Conservation (phyloP, 2,329 filamentous ascomycete species). For the Aspergillus amoenus region DNA sequence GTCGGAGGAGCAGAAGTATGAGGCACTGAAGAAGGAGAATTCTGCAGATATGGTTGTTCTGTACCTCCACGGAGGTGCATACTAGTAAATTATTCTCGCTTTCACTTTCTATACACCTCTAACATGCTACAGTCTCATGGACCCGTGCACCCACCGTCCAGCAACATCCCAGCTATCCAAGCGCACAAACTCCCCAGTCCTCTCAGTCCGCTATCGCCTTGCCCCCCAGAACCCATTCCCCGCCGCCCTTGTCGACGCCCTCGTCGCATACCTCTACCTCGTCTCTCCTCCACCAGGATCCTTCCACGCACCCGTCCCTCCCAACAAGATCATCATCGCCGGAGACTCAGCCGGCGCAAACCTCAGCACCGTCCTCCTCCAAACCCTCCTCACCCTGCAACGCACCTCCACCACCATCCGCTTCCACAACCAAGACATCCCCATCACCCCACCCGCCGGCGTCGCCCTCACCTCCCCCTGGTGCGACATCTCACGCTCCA, state of each 20-base stretch:
- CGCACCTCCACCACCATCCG: conserved; percentile 34
- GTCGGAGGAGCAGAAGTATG: conserved; percentile 45
- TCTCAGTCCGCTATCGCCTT: conserved; percentile 49
- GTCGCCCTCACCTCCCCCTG: conserved; percentile 42
- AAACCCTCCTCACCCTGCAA: conserved; percentile 43
- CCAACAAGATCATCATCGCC: conserved; percentile 46
- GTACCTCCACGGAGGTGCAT: conserved; percentile 50
- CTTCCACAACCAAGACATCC: conserved; percentile 42
- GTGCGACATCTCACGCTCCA: conserved; percentile 43
- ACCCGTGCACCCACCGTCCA: conserved; percentile 44
- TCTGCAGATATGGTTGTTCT: conserved; percentile 43
- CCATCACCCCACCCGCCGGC: conserved; percentile 43
- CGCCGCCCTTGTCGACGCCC: conserved; percentile 45
- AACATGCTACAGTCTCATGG: conserved; percentile 36
- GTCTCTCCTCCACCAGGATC: conserved; percentile 45
- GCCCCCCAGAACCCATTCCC: conserved; percentile 51
- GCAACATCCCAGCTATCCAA: conserved; percentile 40
- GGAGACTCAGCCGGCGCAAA: conserved; percentile 50
- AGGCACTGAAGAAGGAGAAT: conserved; percentile 38
- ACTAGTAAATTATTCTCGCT: conserved; percentile 35
- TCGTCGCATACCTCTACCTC: conserved; percentile 50
- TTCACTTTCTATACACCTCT: not conserved
- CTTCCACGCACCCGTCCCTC: conserved; percentile 42
- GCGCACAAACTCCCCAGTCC: conserved; percentile 38
- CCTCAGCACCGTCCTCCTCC: conserved; percentile 41